A percentile compares a stretch with the other conserved stretches of the same genome.
phyloP scores from a whole-genome alignment of 1,284 basidiomycete species.

The Puccinia novopanici region DNA sequence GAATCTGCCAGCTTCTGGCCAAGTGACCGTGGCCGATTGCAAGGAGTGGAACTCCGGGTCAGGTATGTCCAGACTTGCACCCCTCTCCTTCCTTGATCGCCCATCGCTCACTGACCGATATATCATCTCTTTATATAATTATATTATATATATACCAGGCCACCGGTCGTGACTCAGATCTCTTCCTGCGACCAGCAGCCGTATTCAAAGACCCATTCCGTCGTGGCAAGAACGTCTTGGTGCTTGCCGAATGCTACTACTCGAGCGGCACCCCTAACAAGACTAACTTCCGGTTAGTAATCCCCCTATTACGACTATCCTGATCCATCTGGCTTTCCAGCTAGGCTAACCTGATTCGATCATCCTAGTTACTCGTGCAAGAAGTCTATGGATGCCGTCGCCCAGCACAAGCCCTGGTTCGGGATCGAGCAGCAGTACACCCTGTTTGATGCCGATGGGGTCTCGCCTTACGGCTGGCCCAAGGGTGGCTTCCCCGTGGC shows the following conservation, averaged over 20 bases:
- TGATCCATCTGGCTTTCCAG: background rate
- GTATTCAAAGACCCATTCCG: slow-evolving; percentile 99
- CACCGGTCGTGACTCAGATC: slow-evolving; percentile 90
- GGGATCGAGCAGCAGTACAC: slow-evolving; percentile 97
- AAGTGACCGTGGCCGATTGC: slow-evolving; percentile 64
- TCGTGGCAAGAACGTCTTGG: slow-evolving; percentile 94
- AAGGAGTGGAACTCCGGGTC: slow-evolving; percentile 99
- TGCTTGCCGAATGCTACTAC: slow-evolving; percentile 94
- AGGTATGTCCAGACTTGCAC: slow-evolving; percentile 58
- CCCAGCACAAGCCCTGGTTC: slow-evolving; percentile 85
- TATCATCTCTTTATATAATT: too few species aligned
- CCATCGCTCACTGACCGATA: background rate
- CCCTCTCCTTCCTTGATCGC: background rate
- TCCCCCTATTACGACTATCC: slow-evolving; percentile 61
- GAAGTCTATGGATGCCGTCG: slow-evolving; percentile 84
- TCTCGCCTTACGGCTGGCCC: slow-evolving; percentile 88
- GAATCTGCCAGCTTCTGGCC: slow-evolving; percentile 58
- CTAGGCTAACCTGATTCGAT: too few species aligned
- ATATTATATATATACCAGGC: slow-evolving; percentile 65
- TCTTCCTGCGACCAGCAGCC: slow-evolving; percentile 93
- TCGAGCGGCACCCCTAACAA: slow-evolving; percentile 97
- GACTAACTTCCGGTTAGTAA: slow-evolving; percentile 84
- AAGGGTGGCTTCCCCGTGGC: slow-evolving; percentile 90
- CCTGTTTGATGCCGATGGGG: slow-evolving; percentile 86
- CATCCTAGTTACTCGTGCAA: slow-evolving; percentile 60